Conservation (phyloP, 2,329 filamentous ascomycete species). For the Ophiostoma sp. region DNA sequence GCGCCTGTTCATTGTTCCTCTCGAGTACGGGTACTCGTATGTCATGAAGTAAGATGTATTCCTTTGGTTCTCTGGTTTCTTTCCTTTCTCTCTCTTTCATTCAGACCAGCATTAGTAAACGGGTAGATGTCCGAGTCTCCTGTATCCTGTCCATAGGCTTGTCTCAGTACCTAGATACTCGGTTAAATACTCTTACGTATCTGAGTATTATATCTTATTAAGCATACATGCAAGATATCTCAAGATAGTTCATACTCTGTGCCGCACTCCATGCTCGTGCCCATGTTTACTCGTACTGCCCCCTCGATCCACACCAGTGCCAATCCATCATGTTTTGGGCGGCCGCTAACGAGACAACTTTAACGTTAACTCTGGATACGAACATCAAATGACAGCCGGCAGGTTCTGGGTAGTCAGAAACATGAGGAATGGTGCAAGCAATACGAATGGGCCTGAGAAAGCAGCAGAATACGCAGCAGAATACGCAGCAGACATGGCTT, state of each 20-base stretch:
- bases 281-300: not conserved
- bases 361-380: constrained; percentile 12
- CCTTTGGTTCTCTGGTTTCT: not conserved
- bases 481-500: not conserved
- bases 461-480: not conserved
- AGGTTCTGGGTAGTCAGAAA: too few relatives aligned
- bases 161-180: too few relatives aligned
- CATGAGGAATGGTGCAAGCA: not conserved
- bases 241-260: too few relatives aligned
- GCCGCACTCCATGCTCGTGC: too few relatives aligned
- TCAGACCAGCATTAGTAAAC: not conserved
- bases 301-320: not conserved
- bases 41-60: not conserved
- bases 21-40: too few relatives aligned
- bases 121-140: not conserved
- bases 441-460: not conserved
- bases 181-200: too few relatives aligned
- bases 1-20: not conserved
- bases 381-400: not conserved
- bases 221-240: too few relatives aligned
- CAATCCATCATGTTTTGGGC: not conserved
- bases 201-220: too few relatives aligned
- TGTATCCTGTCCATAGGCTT: too few relatives aligned
- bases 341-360: constrained; percentile 10
- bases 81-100: not conserved